A percentile compares a stretch with the other conserved stretches of the same genome.
phyloP scores from a whole-genome alignment of 306 rosid genomes.

The Pterocarpus macrocarpus region DNA sequence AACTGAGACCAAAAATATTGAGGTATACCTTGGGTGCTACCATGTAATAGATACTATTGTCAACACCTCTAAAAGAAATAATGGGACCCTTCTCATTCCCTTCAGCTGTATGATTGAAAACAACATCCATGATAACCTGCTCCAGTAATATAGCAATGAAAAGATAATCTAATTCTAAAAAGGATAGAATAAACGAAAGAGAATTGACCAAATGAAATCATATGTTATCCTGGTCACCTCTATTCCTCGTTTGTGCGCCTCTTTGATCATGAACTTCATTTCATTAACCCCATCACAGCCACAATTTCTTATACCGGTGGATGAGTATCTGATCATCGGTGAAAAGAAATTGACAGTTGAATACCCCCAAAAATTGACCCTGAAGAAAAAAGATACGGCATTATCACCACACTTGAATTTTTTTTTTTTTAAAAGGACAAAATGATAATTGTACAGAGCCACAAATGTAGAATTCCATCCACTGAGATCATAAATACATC shows the following conservation, averaged over 20 bases:
- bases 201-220: constrained; percentile 19
- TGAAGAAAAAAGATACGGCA: constrained; percentile 44
- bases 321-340: constrained; percentile 95
- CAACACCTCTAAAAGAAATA: constrained; percentile 92
- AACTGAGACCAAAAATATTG: constrained; percentile 32
- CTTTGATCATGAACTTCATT: constrained; percentile 83
- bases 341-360: constrained; percentile 93
- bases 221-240: constrained; percentile 68
- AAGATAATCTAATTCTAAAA: constrained; percentile 21
- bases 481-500: constrained; percentile 18
- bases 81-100: constrained; percentile 95
- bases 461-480: constrained; percentile 31
- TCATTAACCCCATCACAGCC: constrained; percentile 88
- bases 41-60: constrained; percentile 90
- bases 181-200: neutral
- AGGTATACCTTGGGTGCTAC: constrained; percentile 87
- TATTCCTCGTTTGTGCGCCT: constrained; percentile 93
- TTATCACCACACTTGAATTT: constrained; percentile 33
- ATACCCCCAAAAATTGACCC: constrained; percentile 99
- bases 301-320: constrained; percentile 75
- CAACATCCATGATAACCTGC: constrained; percentile 98
- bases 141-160: constrained; percentile 45
- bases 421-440: neutral
- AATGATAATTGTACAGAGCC: constrained; percentile 9
- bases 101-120: constrained; percentile 99